Conservation (phyloP, 495 filamentous ascomycete species). For the Pyronema omphalodes region DNA sequence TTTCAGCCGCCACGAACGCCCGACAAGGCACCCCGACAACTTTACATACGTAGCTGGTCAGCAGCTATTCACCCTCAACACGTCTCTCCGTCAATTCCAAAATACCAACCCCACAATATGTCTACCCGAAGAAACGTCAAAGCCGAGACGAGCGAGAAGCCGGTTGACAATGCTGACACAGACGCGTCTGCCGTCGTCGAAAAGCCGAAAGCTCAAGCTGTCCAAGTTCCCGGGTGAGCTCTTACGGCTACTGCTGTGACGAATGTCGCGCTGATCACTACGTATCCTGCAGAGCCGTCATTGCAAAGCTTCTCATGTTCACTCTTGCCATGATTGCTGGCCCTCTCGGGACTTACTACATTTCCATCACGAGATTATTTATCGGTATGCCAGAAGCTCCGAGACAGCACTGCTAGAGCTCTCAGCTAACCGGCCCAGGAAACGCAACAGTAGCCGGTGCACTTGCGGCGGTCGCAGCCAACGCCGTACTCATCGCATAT, state of each 20-base stretch:
- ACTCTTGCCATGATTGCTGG: constrained; percentile 74
- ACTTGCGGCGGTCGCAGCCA: constrained; percentile 71
- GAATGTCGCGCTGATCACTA: neutral
- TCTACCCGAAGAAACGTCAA: constrained; percentile 38
- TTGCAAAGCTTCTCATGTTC: constrained; percentile 75
- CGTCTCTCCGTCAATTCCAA: neutral
- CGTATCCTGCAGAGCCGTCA: constrained; percentile 45
- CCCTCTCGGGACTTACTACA: constrained; percentile 74
- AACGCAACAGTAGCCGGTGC: constrained; percentile 76
- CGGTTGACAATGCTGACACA: constrained; percentile 26
- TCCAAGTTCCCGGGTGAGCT: constrained; percentile 50
- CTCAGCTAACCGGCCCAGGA: constrained; percentile 31
- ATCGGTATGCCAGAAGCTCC: constrained; percentile 24
- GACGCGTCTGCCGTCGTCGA: constrained; percentile 2
- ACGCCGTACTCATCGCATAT: constrained; percentile 79
- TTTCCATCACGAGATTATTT: constrained; percentile 59
- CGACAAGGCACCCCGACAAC: no score
- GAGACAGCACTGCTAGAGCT: neutral
- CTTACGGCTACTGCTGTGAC: neutral
- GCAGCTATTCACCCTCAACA: neutral
- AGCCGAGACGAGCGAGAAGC: constrained; percentile 25
- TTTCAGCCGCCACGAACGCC: no score
- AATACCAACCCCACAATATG: constrained; percentile 27
- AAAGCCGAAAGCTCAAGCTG: constrained; percentile 32
- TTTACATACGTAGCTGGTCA: no score